phyloP scores from a whole-genome alignment of 805 yeast genomes.

The Danielozyma ontarioensis region DNA sequence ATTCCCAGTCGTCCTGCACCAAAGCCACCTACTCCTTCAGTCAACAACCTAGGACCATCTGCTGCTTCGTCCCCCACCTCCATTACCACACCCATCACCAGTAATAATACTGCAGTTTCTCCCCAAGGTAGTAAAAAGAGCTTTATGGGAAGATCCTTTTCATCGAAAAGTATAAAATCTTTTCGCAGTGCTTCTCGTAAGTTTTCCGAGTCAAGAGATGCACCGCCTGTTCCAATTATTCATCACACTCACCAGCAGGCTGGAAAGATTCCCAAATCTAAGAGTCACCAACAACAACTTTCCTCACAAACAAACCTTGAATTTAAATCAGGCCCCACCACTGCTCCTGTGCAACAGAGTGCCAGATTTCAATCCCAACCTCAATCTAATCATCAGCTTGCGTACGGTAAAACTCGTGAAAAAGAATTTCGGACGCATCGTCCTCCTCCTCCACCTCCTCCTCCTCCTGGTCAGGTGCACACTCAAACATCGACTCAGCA shows the following conservation, averaged over 20 bases:
- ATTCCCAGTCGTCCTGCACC: conserved; percentile 70
- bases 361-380: conserved; percentile 21
- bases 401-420: conserved; percentile 15
- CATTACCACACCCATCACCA: conserved; percentile 8
- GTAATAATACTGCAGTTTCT: conserved; percentile 2
- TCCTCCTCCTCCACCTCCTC: conserved; percentile 42
- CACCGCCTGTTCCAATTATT: conserved; percentile 13
- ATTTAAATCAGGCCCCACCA: conserved; percentile 22
- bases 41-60: conserved; percentile 1
- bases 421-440: conserved; percentile 26
- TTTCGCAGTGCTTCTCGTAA: conserved; percentile 22
- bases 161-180: conserved; percentile 33
- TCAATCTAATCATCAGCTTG: neutral
- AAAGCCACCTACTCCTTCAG: conserved; percentile 40
- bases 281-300: conserved; percentile 36
- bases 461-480: too few species aligned
- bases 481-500: conserved; percentile 23
- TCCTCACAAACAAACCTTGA: conserved; percentile 19
- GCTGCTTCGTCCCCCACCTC: conserved; percentile 1
- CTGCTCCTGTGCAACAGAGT: conserved; percentile 31
- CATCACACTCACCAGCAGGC: conserved; percentile 11
- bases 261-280: conserved; percentile 32
- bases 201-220: conserved; percentile 11
- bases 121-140: conserved; percentile 6
- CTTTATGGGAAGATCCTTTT: conserved; percentile 31